A percentile compares a stretch with the other conserved stretches of the same genome.
These are phyloP conservation scores for Cercospora sp. DNA, from an alignment of 2,329 filamentous ascomycete species.

Conservation along the genomic window DNA sequence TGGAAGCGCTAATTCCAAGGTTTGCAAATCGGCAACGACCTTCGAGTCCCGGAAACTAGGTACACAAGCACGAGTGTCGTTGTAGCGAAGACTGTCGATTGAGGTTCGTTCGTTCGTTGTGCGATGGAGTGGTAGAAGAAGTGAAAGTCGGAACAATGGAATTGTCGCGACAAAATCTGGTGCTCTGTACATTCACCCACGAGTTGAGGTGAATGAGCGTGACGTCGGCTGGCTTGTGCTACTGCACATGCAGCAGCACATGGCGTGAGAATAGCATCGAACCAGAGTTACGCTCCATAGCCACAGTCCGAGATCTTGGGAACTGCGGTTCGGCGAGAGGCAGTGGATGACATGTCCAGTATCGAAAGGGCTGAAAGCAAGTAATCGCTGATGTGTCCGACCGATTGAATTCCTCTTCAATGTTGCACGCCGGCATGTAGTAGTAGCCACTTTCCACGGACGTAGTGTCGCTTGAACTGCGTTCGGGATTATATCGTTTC, in stretches of 20 bases:
- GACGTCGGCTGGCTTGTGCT: not conserved
- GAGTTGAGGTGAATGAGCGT: not conserved
- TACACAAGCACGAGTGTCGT: not conserved
- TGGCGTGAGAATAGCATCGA: not conserved
- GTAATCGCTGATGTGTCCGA: not conserved
- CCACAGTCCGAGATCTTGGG: not conserved
- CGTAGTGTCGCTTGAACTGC: not conserved
- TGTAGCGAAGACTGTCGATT: not conserved
- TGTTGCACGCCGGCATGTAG: not conserved
- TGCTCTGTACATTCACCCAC: not conserved
- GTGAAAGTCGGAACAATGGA: not conserved
- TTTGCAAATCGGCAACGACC: not conserved
- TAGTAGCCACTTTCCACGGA: not conserved
- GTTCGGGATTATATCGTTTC: not conserved
- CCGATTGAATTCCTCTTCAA: not conserved
- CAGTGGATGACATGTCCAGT: not conserved
- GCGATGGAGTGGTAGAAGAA: not conserved
- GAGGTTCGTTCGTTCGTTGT: not conserved
- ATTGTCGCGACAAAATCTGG: not conserved
- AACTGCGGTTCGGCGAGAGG: not conserved
- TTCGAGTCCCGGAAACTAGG: not conserved
- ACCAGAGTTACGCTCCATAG: not conserved
- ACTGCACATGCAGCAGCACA: not conserved
- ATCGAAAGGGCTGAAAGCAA: not conserved
- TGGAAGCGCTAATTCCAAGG: not conserved